Conservation (phyloP, 2,329 filamentous ascomycete species). For the Ceratocystis huliohia region DNA sequence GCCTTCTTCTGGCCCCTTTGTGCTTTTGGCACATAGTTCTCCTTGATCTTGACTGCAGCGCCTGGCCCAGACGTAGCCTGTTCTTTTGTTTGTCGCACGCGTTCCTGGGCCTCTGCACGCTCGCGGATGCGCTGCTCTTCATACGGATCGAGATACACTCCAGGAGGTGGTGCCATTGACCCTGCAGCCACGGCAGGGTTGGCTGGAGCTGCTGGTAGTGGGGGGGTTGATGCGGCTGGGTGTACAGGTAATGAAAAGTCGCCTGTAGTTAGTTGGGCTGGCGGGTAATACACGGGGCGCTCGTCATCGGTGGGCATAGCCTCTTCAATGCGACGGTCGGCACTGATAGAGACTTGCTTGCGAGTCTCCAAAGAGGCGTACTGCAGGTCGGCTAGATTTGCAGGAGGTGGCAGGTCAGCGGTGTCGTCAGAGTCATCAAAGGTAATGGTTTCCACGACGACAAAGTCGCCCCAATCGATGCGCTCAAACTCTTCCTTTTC, state of each 20-base stretch:
- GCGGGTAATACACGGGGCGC: constrained; percentile 9
- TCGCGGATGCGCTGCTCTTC: constrained; percentile 52
- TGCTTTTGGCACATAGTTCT: constrained; percentile 81
- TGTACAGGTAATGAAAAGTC: constrained; percentile 36
- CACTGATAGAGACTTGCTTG: constrained; percentile 73
- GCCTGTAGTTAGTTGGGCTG: constrained; percentile 32
- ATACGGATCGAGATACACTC: constrained; percentile 17
- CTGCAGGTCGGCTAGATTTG: constrained; percentile 79
- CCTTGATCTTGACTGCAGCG: constrained; percentile 75
- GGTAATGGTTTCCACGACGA: constrained; percentile 85
- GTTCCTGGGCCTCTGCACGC: constrained; percentile 44
- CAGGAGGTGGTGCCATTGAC: constrained; percentile 1
- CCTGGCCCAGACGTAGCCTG: constrained; percentile 63
- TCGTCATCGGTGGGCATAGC: constrained; percentile 72
- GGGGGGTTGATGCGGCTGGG: constrained; percentile 29
- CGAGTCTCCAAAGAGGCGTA: constrained; percentile 92
- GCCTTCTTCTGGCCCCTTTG: constrained; percentile 56
- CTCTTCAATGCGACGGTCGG: constrained; percentile 81
- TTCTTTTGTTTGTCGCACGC: constrained; percentile 53
- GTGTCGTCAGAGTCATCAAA: constrained; percentile 85
- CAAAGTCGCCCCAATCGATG: constrained; percentile 97
- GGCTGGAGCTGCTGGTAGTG: constrained; percentile 25
- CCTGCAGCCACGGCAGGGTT: constrained; percentile 30
- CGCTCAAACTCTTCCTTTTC: constrained; percentile 65
- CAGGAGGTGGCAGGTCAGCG: constrained; percentile 74